Evolutionary conservation across 805 yeast genomes (phyloP).

Genomic region (Suhomyces xylopsoci): DNA sequence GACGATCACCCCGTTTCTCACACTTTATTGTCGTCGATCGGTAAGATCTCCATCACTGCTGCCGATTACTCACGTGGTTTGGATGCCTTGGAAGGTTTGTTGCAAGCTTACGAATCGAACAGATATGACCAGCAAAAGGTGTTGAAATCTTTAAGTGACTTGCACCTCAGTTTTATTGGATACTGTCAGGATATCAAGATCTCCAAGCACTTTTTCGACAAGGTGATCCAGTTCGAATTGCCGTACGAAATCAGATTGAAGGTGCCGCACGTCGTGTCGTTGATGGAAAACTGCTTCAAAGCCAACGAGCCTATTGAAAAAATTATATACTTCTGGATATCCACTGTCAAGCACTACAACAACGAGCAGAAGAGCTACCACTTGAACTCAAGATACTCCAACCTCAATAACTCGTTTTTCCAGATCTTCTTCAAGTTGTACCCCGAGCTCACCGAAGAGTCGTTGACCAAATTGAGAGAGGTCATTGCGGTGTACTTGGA

Average conservation of each 20-base stretch:
- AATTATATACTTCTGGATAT: constrained; percentile 60
- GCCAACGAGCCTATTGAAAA: constrained; percentile 55
- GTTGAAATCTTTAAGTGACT: constrained; percentile 55
- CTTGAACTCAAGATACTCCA: constrained; percentile 68
- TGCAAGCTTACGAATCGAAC: constrained; percentile 39
- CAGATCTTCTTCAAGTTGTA: constrained; percentile 61
- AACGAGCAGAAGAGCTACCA: constrained; percentile 42
- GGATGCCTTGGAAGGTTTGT: constrained; percentile 57
- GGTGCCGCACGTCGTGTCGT: constrained; percentile 67
- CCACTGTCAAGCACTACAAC: constrained; percentile 53
- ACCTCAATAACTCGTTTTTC: constrained; percentile 67
- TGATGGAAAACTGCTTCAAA: constrained; percentile 58
- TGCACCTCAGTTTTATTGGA: constrained; percentile 77
- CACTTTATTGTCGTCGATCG: constrained; percentile 66
- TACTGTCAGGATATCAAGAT: constrained; percentile 68
- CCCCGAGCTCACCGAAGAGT: constrained; percentile 50
- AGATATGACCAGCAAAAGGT: constrained; percentile 17
- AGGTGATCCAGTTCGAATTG: constrained; percentile 64
- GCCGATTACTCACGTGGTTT: constrained; percentile 66
- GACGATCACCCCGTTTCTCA: constrained; percentile 31
- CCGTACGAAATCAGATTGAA: constrained; percentile 72
- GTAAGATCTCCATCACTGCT: constrained; percentile 65
- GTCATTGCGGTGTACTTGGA: constrained; percentile 55
- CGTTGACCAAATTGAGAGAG: constrained; percentile 54
- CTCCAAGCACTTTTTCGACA: constrained; percentile 71